Evolutionary conservation across 139 green algal species (phyloP).

Genomic region (Closterium sp.): DNA sequence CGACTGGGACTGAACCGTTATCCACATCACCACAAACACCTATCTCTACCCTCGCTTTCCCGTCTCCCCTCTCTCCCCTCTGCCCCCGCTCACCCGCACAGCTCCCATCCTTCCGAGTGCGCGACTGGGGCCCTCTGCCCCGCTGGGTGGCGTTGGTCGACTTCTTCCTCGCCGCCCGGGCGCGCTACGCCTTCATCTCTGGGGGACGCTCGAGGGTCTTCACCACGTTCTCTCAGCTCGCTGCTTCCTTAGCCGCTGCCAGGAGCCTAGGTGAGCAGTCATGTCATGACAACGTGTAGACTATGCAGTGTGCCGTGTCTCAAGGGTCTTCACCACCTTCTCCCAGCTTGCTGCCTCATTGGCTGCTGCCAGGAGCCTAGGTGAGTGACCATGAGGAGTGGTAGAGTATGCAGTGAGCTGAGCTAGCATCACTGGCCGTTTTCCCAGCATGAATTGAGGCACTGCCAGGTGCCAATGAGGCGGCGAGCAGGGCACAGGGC

Average conservation of each 20-base stretch:
- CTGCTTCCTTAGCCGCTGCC: slow-evolving; percentile 5
- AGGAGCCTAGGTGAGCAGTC: slow-evolving; percentile 23
- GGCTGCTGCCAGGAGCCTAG: not conserved
- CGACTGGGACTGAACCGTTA: too few relatives aligned
- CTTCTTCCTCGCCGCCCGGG: slow-evolving; percentile 35
- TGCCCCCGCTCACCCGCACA: not conserved
- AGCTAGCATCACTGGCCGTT: too few relatives aligned
- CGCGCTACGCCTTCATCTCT: slow-evolving; percentile 16
- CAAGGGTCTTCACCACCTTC: slow-evolving; percentile 23
- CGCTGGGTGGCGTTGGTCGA: slow-evolving; percentile 41
- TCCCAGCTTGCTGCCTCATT: slow-evolving; percentile 9
- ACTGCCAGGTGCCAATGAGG: too few relatives aligned
- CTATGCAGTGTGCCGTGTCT: too few relatives aligned
- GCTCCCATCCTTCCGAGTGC: slow-evolving; percentile 1
- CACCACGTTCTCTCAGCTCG: slow-evolving; percentile 38
- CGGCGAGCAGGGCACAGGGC: too few relatives aligned
- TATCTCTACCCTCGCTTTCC: too few relatives aligned
- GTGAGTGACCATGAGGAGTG: too few relatives aligned
- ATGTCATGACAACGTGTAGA: too few relatives aligned
- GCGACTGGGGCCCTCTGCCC: slow-evolving; percentile 35
- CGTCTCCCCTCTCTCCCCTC: not conserved
- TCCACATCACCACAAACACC: too few relatives aligned
- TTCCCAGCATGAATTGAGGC: too few relatives aligned
- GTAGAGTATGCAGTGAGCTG: too few relatives aligned
- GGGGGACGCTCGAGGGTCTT: not conserved